Evolutionary conservation across 352 stramenopile genomes (phyloP), one percentile per base, ranked within the genome.

Genomic region (Phytopythium delawarense): DNA sequence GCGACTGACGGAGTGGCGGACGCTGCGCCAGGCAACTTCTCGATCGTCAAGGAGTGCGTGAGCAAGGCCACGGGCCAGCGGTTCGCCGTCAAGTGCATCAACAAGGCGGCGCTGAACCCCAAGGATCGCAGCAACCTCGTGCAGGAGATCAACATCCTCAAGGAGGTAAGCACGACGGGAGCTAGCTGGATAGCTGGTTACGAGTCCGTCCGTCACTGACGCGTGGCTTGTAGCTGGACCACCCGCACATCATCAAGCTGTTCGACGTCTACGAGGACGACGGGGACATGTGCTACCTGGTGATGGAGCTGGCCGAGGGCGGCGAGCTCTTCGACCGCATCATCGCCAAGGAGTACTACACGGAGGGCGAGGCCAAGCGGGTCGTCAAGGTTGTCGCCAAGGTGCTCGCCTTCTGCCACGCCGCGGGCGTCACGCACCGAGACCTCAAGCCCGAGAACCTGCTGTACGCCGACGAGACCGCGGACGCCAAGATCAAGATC

Each of bases 381-480:
- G 70, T 93, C 45, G 68, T 98, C 79, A 84, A 93, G 69, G 72
- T 90, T 63, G 81, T 98, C 46, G 82, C 84, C 32, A 88, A 94
- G 49, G 89, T 91, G 28, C 72, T 98, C 20, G 66, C 71, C 0
- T 96, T 97, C 69, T 97, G 88, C 69, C 92, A 98, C 74, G 62
- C 64, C 8, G 58, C 79, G 61, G 78, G 91, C 50, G 88, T 99
- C 63, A 96, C 96, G 15, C 96, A 98, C 49, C 88, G 94, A n/a
- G 96, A 99, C 70, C 81, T 99, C 57, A 99, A 99, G 70, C 95
- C 96, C 15, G 94, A 99, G 78, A 99, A 99, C 73, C 72, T 99
- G 40, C 74, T 99, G 30, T 92, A 98, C 56, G 68, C 81, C 8
- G 76, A 88, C 68, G 76, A 84, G 28, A 87, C 75, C 20, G 82